Evolutionary conservation across 345 rosid genomes (phyloP), one percentile per base, ranked within the genome.

Genomic region (Euphorbia peplus): DNA sequence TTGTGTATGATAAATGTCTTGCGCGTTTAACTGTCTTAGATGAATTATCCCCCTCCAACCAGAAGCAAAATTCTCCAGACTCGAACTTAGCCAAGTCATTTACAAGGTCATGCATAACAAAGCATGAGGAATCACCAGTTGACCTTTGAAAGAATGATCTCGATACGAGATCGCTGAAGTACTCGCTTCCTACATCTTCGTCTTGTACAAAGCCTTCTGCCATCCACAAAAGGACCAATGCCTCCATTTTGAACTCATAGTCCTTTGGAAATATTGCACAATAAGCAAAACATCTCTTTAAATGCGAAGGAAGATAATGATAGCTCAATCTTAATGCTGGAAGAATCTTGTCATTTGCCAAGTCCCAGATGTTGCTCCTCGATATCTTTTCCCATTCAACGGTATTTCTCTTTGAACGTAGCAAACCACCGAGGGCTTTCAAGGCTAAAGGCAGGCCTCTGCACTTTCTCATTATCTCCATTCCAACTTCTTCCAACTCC

Each of bases 291-390:
- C 63, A 55, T 8, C 41, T 18, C 39, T 67, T 67, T 2, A 55
- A 26, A 26, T 56, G 25, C 0, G 71, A 5, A 2, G 71, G 63
- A 5, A 67, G 63, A 56, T 26, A 24, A 42, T 54, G 62, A 26
- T 67, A 67, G 18, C 71, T 67, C 51, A 67, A 25, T 25, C 16
- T 16, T 24, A 67, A 11, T 2, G 71, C 71, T 24, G 63, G 71
- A 41, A 41, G 71, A 41, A 67, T 39, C 4, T 42, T 41, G 18
- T 39, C 63, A 56, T 67, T 19, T 10, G 53, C 4, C 44, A 56
- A 16, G 28, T 39, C 35, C 70, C 63, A 67, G 1, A 67, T 8
- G 4, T 18, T 56, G 8, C 71, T 67, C 5, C 42, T 39, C 2
- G 12, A 4, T 41, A 68, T 42, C 53, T 41, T 55, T 29, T 56